Percentiles rank a stretch among this genome's conserved stretches.
These are phyloP conservation scores for Aspergillus sp. DNA, from an alignment of 2,329 filamentous ascomycete species.

Conservation along the genomic window DNA sequence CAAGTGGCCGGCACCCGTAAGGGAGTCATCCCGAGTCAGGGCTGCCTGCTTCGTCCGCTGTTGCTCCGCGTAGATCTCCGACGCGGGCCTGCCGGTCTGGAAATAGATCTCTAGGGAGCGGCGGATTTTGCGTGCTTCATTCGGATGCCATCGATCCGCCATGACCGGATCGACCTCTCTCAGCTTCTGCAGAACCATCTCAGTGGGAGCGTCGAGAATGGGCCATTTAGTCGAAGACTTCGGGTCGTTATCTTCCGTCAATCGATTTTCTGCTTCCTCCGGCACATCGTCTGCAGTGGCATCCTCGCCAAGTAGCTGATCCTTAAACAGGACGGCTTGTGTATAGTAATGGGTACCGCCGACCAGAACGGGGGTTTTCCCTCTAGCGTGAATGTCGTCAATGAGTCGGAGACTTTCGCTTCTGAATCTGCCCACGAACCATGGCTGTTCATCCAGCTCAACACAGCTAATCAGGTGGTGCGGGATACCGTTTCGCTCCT, in stretches of 20 bases:
- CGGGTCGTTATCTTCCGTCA: constrained; percentile 20
- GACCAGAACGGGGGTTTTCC: constrained; percentile 83
- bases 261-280: constrained; percentile 1
- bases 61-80: constrained; percentile 84
- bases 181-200: constrained; percentile 71
- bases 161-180: constrained; percentile 82
- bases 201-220: constrained; percentile 70
- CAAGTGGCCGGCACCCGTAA: constrained; percentile 34
- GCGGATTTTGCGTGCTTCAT: constrained; percentile 84
- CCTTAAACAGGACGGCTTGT: constrained; percentile 81
- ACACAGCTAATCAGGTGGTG: constrained; percentile 88
- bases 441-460: constrained; percentile 72
- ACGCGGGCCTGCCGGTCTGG: constrained; percentile 76
- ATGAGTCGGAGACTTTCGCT: constrained; percentile 69
- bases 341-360: constrained; percentile 96
- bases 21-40: constrained; percentile 23
- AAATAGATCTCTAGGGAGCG: constrained; percentile 89
- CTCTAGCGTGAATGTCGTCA: constrained; percentile 73
- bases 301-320: constrained; percentile 58
- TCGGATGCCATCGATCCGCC: constrained; percentile 91
- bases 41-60: constrained; percentile 37
- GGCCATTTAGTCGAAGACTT: constrained; percentile 57
- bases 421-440: constrained; percentile 79
- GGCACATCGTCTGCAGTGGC: constrained; percentile 23
- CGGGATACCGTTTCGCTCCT: constrained; percentile 76